Evolutionary conservation across 805 yeast species (phyloP), one percentile per base, ranked within the genome.

Genomic region (Candida maltosa): DNA sequence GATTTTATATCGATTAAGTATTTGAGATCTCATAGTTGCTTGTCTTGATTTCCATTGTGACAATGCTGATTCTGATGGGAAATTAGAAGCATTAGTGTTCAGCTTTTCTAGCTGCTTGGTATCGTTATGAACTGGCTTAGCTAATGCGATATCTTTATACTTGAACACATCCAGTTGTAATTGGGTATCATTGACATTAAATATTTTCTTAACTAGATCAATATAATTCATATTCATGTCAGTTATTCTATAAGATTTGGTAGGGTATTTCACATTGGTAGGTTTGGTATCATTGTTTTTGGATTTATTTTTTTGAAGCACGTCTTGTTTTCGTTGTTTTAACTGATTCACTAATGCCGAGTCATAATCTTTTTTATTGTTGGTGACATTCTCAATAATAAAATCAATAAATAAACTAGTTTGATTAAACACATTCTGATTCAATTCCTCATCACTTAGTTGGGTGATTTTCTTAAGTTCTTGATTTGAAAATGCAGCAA

Each of bases 131-230:
- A 64, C 40, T 4, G 69, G 46, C 31, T 65, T 55, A 29, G 69
- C 73, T 8, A 62, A 62, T 1, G 76, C 60, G 2, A 49, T 18
- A 14, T 60, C 65, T 40, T 70, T 74, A 29, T 63, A 50, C 19
- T 57, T 56, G 27, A 64, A 53, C 2, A 81, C 54, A 47, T 79
- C 86, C 26, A 66, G 70, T 47, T 82, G 87, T 8, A 84, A 39
- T 34, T 66, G 63, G 1, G 63, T 45, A 3, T 59, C 65, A 32
- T 76, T 76, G 2, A 76, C 62, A 4, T 52, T 48, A 48, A 83
- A 80, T n/a, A 83, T 35, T 3, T 58, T 53, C 25, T 65, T 69
- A 7, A 84, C 47, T 16, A 74, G 56, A n/a, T 19, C 33, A 6
- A 65, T 39, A 35, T 51, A 33, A 1, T 78, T 70, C 40, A 69